phyloP scores from a whole-genome alignment of 169 alveolate species.

The Plasmodium gallinaceum region DNA sequence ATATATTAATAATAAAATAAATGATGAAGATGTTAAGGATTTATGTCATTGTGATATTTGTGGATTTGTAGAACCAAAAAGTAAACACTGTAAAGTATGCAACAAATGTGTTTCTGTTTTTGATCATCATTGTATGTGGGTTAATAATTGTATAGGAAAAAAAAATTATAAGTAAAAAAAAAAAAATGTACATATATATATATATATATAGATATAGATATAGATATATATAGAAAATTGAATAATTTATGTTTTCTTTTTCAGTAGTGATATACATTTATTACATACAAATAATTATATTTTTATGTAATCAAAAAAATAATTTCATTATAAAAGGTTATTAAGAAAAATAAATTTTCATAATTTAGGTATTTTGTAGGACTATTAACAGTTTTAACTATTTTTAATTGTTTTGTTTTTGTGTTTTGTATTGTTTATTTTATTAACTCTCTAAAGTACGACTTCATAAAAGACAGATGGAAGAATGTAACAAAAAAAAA shows the following conservation, averaged over 20 bases:
- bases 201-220: background rate
- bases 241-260: background rate
- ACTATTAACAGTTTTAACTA: slow-evolving; percentile 30
- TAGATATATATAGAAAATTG: background rate
- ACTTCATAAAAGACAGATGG: slow-evolving; percentile 53
- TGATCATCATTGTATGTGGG: slow-evolving; percentile 94
- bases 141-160: slow-evolving; percentile 92
- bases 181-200: background rate
- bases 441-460: slow-evolving; percentile 41
- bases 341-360: background rate
- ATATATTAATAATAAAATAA: slow-evolving; percentile 47
- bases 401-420: slow-evolving; percentile 62
- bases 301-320: background rate
- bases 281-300: background rate
- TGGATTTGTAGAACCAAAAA: slow-evolving; percentile 79
- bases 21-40: slow-evolving; percentile 40
- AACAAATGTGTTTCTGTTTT: slow-evolving; percentile 90
- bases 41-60: slow-evolving; percentile 81
- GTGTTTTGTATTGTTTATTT: slow-evolving; percentile 50
- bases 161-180: slow-evolving; percentile 80
- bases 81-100: slow-evolving; percentile 92
- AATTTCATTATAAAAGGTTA: background rate
- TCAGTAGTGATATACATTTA: background rate
- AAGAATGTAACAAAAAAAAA: slow-evolving; percentile 25
- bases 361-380: slow-evolving; percentile 62